phyloP scores from a whole-genome alignment of 2,329 filamentous ascomycete species.

The Mariannaea sp. region DNA sequence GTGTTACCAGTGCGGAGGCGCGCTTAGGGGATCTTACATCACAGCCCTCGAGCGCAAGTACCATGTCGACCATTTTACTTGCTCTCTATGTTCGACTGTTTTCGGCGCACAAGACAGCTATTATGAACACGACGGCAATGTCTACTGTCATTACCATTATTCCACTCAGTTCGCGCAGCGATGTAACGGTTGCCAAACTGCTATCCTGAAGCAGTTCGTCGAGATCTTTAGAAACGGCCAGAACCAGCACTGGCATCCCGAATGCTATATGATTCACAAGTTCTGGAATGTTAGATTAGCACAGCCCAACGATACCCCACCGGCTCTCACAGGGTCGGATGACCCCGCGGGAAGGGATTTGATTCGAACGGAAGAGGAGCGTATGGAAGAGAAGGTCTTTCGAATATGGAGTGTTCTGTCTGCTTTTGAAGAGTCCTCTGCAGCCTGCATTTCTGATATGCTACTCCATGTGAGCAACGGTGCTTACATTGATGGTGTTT shows the following conservation, averaged over 20 bases:
- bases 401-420: constrained; percentile 98
- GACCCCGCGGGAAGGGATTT: constrained; percentile 69
- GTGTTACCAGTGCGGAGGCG: constrained; percentile 90
- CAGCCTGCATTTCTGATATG: constrained; percentile 99
- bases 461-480: constrained; percentile 97
- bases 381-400: constrained; percentile 97
- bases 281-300: constrained; percentile 97
- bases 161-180: constrained; percentile 95
- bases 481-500: constrained; percentile 90
- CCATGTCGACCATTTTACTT: constrained; percentile 98
- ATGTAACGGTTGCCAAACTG: constrained; percentile 95
- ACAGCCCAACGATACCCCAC: constrained; percentile 59
- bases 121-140: constrained; percentile 94
- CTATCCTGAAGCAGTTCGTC: constrained; percentile 98
- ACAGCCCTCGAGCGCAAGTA: constrained; percentile 98
- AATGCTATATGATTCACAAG: constrained; percentile 99
- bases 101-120: constrained; percentile 98
- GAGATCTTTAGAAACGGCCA: constrained; percentile 98
- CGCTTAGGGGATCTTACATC: constrained; percentile 94
- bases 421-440: constrained; percentile 95
- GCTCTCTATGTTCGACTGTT: constrained; percentile 94
- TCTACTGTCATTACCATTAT: constrained; percentile 99
- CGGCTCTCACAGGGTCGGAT: constrained; percentile 47
- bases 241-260: constrained; percentile 98
- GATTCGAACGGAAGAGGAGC: constrained; percentile 85